Base-by-base conservation (phyloP, 2,329 filamentous ascomycete genomes). In the Metarhizium humberi region DNA sequence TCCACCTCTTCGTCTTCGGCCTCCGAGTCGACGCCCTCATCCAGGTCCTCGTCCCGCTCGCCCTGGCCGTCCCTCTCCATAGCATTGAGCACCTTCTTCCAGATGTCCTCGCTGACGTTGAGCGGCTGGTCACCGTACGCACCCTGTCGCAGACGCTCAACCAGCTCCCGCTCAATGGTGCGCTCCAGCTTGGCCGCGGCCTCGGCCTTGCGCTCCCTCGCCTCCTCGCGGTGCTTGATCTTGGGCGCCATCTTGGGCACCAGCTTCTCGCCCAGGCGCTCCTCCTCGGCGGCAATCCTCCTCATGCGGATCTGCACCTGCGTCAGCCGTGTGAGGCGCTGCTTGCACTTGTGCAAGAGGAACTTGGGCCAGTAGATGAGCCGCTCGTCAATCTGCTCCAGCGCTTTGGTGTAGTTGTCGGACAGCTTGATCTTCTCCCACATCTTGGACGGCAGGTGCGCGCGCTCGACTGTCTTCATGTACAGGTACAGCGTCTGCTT, bases 331-430 rank as follows among this genome's bases (percentile, higher is more conserved):
- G 94, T 97, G 48, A 97, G 81, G 57, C 94, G 85, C 75, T 97
- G 94, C 78, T 99, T 99, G 78, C 90, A 94, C 75, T 95, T 96
- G 76, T 96, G 91, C 38, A 90, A 76, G 60, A 96, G 75, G 68
- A 95, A 96, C 71, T 96, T 95, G 55, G 92, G 92, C 79, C 91
- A 97, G 79, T 96, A 97, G 66, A 91, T 87, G 62, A 96, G 78
- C 51, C 87, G 82, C 63, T 89, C 82, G 69, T 96, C 91, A 61
- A 99, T 84, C 70, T 95, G 89, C 62, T 88, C 82, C 30, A 99
- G 81, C 1, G 94, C 94, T 68, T 92, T 88, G 60, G 85, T 83
- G 72, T 97, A 97, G 77, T 97, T 96, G 64, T 85, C 83, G 32
- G 90, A 90, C 38, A 99, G 78, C 67, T 91, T 89, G 69, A 96